phyloP scores from a whole-genome alignment of 768 basidiomycete genomes.

The Termitomyces titanicus region DNA sequence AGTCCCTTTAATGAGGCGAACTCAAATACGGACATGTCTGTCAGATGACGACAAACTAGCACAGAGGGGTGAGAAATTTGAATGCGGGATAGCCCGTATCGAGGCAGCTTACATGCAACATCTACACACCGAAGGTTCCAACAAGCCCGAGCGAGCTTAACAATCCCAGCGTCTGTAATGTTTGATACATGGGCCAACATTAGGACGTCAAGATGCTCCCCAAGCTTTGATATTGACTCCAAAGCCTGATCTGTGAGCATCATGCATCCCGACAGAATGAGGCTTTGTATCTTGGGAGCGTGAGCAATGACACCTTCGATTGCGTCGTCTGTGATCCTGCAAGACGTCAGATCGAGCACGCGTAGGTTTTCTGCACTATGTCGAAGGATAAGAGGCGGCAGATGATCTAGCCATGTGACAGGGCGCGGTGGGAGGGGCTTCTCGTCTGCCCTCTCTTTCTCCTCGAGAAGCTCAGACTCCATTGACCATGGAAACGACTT shows the following conservation, averaged over 20 bases:
- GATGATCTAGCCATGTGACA: slow-evolving; percentile 53
- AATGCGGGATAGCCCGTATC: slow-evolving; percentile 6
- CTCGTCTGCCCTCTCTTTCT: slow-evolving; percentile 24
- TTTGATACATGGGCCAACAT: slow-evolving; percentile 76
- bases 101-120: slow-evolving; percentile 69
- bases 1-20: slow-evolving; percentile 66
- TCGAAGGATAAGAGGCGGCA: slow-evolving; percentile 62
- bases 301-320: slow-evolving; percentile 73
- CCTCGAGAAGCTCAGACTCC: slow-evolving; percentile 20
- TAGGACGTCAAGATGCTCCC: slow-evolving; percentile 73
- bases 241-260: slow-evolving; percentile 70
- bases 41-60: slow-evolving; percentile 75
- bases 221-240: slow-evolving; percentile 64
- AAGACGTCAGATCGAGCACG: slow-evolving; percentile 73
- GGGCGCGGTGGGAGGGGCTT: slow-evolving; percentile 57
- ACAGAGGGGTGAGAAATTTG: slow-evolving; percentile 6
- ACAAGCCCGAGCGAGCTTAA: slow-evolving; percentile 67
- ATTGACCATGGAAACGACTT: slow-evolving; percentile 65
- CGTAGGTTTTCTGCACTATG: slow-evolving; percentile 72
- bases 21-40: slow-evolving; percentile 83
- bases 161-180: slow-evolving; percentile 77
- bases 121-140: slow-evolving; percentile 77
- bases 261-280: slow-evolving; percentile 77
- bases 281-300: slow-evolving; percentile 70
- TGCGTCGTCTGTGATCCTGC: slow-evolving; percentile 72